These are phyloP conservation scores for Beauveria pseudobassiana DNA, from an alignment of 2,329 filamentous ascomycete species.

Conservation along the genomic window DNA sequence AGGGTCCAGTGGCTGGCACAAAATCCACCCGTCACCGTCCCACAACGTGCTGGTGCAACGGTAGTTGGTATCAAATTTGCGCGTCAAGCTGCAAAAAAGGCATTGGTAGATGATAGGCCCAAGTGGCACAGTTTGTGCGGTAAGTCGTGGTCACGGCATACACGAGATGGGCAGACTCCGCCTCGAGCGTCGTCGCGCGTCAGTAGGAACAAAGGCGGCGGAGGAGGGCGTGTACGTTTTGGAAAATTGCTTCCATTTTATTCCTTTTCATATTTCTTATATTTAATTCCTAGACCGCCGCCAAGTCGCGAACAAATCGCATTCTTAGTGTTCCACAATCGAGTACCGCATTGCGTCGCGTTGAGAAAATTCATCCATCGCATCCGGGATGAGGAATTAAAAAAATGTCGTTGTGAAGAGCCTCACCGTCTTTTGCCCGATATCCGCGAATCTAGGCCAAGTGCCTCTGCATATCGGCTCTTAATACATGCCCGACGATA, in stretches of 20 bases:
- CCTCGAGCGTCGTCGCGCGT: not conserved
- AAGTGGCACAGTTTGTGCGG: not conserved
- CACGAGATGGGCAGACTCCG: constrained; percentile 1
- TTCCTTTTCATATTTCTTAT: not conserved
- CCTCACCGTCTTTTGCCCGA: not conserved
- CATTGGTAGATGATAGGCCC: not conserved
- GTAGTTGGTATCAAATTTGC: not conserved
- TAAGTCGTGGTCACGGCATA: not conserved
- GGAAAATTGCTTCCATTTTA: not conserved
- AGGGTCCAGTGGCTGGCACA: constrained; percentile 1
- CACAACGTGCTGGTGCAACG: not conserved
- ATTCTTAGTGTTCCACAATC: not conserved
- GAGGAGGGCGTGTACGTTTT: constrained; percentile 5
- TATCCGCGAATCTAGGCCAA: not conserved
- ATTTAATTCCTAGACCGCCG: not conserved
- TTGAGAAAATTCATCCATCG: not conserved
- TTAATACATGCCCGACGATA: not conserved
- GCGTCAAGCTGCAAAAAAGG: not conserved
- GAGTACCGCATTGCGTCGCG: not conserved
- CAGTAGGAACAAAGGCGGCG: not conserved
- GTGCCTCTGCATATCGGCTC: not conserved
- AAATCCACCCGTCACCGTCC: not conserved
- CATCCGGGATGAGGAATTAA: not conserved
- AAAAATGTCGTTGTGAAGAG: not conserved
- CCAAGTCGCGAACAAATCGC: not conserved